Evolutionary conservation across 1,139 yeast species (phyloP), one percentile per base, ranked within the genome.

Genomic region (Kodamaea plutei): DNA sequence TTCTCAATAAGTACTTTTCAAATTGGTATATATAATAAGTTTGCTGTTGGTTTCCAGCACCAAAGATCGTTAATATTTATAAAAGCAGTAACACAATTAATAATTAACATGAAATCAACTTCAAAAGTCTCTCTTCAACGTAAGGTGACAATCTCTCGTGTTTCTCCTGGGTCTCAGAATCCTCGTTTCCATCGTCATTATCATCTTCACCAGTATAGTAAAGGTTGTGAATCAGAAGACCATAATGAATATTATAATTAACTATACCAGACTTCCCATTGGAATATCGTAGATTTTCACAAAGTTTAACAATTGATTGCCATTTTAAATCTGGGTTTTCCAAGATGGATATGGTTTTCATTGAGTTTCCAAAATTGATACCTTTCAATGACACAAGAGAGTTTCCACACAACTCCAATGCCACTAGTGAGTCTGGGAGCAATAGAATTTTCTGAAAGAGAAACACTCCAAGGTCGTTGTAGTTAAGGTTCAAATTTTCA

Each of bases 211-310:
- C 20, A 3, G 14, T 12, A 21, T 21, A 21, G 14, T 21, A 21
- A 8, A 21, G 8, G 11, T 21, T 21, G 13, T 21, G n/a, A 9
- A 21, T 12, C n/a, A 11, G 23, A 9, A 21, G 12, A 10, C 23
- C 23, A 21, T n/a, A 21, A 11, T 21, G 8, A 21, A 21, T 21
- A 8, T 21, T 21, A 8, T 21, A 21, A 9, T 21, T 10, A 21
- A 21, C 23, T 8, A 21, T 8, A 3, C 23, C 23, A 10, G 20
- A 18, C 4, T 18, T 18, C 8, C 20, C 20, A 3, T 18, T 10
- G 6, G 4, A 9, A 8, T 9, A 18, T 18, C 20, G 4, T 18
- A 18, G 3, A 8, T 18, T 18, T 10, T 21, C 23, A 21, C 23
- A 21, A 21, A 21, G 12, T 8, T n/a, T 10, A 9, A 10, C 23